phyloP scores from a whole-genome alignment of 768 basidiomycete genomes.

The Boletus vinaceobasis region DNA sequence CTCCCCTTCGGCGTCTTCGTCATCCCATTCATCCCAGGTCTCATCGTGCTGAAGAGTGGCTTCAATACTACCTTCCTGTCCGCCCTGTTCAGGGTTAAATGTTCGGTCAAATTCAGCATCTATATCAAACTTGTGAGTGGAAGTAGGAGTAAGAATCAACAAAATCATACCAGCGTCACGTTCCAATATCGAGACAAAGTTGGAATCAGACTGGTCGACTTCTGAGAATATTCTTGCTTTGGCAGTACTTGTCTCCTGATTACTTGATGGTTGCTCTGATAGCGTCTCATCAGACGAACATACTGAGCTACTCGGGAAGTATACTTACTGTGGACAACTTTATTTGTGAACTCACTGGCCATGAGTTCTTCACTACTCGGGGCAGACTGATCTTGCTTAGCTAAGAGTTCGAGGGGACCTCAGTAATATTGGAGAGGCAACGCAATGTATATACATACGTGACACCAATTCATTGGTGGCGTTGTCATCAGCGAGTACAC shows the following conservation, averaged over 20 bases:
- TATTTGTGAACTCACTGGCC: constrained; percentile 3
- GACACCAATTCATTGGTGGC: not conserved
- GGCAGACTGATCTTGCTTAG: not conserved
- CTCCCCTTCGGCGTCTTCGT: constrained; percentile 45
- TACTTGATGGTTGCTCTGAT: constrained; percentile 9
- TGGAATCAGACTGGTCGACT: constrained; percentile 29
- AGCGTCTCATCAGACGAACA: constrained; percentile 2
- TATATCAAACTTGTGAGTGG: constrained; percentile 8
- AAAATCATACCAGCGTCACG: constrained; percentile 28
- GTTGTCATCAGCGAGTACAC: not conserved
- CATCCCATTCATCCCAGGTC: constrained; percentile 31
- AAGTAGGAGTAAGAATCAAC: not conserved
- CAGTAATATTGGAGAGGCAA: not conserved
- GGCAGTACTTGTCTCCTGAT: constrained; percentile 8
- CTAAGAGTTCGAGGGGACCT: constrained; percentile 7
- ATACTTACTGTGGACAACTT: constrained; percentile 12
- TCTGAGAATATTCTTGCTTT: constrained; percentile 7
- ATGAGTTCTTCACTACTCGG: not conserved
- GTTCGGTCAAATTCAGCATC: constrained; percentile 28
- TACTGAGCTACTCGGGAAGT: not conserved
- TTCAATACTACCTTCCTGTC: constrained; percentile 19
- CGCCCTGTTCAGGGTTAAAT: constrained; percentile 14
- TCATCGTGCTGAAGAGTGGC: constrained; percentile 11
- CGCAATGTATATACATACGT: constrained; percentile 7
- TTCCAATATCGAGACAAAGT: constrained; percentile 25